These are phyloP conservation scores for Davidsoniella australis DNA, from an alignment of 2,329 filamentous ascomycete genomes.

Conservation along the genomic window DNA sequence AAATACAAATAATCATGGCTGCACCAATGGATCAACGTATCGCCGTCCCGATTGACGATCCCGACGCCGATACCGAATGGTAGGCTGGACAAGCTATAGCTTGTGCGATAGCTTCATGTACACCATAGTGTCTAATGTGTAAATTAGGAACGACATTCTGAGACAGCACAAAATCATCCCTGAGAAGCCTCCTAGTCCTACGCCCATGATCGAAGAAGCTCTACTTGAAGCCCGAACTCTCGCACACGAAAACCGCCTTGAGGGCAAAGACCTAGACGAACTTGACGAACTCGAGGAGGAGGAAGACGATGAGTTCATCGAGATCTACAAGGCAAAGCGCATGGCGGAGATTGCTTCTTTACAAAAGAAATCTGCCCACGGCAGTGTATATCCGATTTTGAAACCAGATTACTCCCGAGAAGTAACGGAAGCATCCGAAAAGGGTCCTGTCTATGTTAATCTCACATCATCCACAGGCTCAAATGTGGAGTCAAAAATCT, in stretches of 20 bases:
- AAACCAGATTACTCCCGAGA: slow-evolving; percentile 87
- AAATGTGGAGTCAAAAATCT: slow-evolving; percentile 69
- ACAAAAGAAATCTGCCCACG: slow-evolving; percentile 62
- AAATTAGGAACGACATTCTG: slow-evolving; percentile 82
- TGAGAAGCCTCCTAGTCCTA: slow-evolving; percentile 92
- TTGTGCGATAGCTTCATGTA: not conserved
- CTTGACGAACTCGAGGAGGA: slow-evolving; percentile 86
- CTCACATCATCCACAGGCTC: slow-evolving; percentile 61
- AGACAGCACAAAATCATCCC: slow-evolving; percentile 93
- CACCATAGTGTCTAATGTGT: not conserved
- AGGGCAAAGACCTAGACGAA: slow-evolving; percentile 89
- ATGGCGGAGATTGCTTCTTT: slow-evolving; percentile 65
- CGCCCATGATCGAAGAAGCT: slow-evolving; percentile 90
- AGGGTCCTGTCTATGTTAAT: slow-evolving; percentile 56
- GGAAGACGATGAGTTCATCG: slow-evolving; percentile 83
- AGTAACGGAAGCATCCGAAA: slow-evolving; percentile 75
- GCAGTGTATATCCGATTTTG: slow-evolving; percentile 80
- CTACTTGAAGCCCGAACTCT: slow-evolving; percentile 65
- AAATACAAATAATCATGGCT: slow-evolving; percentile 29
- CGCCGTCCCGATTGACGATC: slow-evolving; percentile 77
- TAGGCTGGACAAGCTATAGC: slow-evolving; percentile 21
- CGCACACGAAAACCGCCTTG: slow-evolving; percentile 80
- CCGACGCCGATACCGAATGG: slow-evolving; percentile 98
- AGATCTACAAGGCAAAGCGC: slow-evolving; percentile 74
- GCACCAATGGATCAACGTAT: slow-evolving; percentile 47